These are phyloP conservation scores for Phytomonas francai DNA, from an alignment of 208 protist genomes.

Conservation along the genomic window DNA sequence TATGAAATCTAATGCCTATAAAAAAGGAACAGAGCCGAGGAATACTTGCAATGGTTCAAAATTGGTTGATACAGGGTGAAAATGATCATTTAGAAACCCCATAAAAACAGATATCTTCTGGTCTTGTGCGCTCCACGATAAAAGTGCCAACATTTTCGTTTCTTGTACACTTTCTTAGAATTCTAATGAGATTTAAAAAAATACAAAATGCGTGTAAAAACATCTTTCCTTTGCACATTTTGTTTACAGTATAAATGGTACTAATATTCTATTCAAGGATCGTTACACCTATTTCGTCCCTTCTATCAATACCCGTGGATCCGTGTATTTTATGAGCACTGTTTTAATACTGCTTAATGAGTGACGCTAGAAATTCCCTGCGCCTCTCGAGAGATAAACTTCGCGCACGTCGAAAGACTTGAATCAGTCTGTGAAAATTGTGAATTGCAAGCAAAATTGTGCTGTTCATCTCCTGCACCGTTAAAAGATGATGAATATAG, in stretches of 20 bases:
- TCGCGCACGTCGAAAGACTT: constrained; percentile 22
- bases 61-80: neutral
- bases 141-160: neutral
- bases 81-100: neutral
- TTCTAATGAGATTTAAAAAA: neutral
- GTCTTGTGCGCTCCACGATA: neutral
- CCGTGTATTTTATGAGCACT: neutral
- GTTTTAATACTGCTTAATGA: neutral
- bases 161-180: neutral
- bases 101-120: neutral
- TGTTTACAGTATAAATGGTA: neutral
- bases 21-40: neutral
- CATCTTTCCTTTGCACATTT: neutral
- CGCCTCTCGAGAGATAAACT: neutral
- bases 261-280: neutral
- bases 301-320: neutral
- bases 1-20: neutral
- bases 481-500: constrained; percentile 85
- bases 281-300: neutral
- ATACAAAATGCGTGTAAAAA: neutral
- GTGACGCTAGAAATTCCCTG: neutral
- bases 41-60: neutral
- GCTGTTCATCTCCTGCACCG: constrained; percentile 88
- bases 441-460: constrained; percentile 74
- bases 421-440: constrained; percentile 47